Evolutionary conservation across 257 asterid species (phyloP), one percentile per base, ranked within the genome.

Genomic region (Ilex aquifolium): DNA sequence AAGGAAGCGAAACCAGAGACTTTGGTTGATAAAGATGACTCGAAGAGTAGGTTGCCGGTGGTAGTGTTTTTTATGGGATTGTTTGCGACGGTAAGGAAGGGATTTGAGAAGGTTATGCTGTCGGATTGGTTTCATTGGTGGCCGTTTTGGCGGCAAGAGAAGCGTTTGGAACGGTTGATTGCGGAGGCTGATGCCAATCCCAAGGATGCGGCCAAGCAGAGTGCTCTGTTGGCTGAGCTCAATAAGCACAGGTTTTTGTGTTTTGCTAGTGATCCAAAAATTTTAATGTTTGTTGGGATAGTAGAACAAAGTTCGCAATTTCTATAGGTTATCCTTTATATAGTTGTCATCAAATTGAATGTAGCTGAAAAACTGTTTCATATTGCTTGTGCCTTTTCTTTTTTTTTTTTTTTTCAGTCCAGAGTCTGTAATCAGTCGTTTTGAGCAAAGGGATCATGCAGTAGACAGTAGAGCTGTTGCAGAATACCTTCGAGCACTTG

Each of bases 391-490:
- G 68, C 39, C 56, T 64, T 40, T 52, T 29, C 74, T 67, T 59
- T 59, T 11, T 68, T 67, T 67, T 56, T 30, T 50, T 46, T 60
- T 71, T 59, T 60, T 17, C 67, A 93, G 99, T 63, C 99, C 97
- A 10, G 99, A 90, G 79, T 76, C 91, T 64, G 99, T 93, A 67
- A 84, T 93, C 77, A 87, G 85, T 74, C 94, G 95, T 15, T 93
- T 93, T 70, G 99, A 93, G 79, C 94, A 87, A 74, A 82, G 96
- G 65, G 85, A 76, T 14, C 96, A 85, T 73, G 90, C 84, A n/a
- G 96, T 87, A 21, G 97, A 93, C 72, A 90, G 97, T 67, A 79
- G 75, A 77, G 99, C 97, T 69, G 96, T 93, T 62, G 96, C 79
- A 39, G 97, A 93, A 65, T 93, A 93, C 64, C 76, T 93, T 56